Evolutionary conservation across 2,329 filamentous ascomycete genomes (phyloP).

Genomic region (Fusarium sp.): DNA sequence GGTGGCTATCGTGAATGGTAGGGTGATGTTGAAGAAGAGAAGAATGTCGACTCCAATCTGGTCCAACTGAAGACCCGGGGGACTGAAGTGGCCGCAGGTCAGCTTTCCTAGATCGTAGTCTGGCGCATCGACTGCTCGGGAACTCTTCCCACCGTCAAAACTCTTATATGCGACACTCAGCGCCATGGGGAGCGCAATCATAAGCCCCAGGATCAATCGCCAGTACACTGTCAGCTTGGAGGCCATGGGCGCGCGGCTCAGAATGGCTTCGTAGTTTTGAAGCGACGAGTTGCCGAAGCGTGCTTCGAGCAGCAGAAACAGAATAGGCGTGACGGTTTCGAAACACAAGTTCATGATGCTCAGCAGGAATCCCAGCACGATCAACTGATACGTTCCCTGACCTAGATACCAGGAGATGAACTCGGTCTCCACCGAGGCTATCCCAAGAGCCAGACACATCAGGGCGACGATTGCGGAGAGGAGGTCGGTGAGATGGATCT

Average conservation of each 20-base stretch:
- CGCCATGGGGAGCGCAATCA: not conserved
- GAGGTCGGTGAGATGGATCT: not conserved
- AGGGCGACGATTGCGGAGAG: not conserved
- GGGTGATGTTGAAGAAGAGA: conserved; percentile 5
- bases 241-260: not conserved
- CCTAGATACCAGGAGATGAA: not conserved
- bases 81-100: not conserved
- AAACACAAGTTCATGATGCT: conserved; percentile 11
- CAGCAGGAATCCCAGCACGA: conserved; percentile 2
- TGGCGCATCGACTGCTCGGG: not conserved
- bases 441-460: not conserved
- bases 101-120: not conserved
- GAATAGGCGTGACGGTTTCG: not conserved
- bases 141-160: not conserved
- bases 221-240: not conserved
- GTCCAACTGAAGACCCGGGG: not conserved
- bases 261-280: conserved; percentile 11
- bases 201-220: not conserved
- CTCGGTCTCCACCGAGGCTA: not conserved
- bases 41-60: not conserved
- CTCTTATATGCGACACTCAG: conserved; percentile 9
- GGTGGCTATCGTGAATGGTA: conserved; percentile 3
- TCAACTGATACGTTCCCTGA: not conserved
- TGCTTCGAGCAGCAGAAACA: not conserved
- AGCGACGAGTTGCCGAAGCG: not conserved